These are phyloP conservation scores for Albophoma yamanashiensis DNA, from an alignment of 2,329 filamentous ascomycete species.

Conservation along the genomic window DNA sequence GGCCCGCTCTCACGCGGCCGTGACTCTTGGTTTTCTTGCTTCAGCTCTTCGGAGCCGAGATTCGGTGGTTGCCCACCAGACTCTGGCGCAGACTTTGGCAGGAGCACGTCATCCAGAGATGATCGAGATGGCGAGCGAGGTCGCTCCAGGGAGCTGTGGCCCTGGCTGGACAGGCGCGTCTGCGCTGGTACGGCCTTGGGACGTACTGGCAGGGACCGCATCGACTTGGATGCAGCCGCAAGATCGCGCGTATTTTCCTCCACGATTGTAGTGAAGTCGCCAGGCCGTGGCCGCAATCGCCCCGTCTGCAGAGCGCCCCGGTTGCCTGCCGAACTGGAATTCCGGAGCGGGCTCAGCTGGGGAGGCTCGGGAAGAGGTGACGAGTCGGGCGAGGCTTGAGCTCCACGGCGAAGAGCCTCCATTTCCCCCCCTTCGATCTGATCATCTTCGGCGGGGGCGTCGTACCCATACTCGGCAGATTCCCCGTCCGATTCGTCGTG, in stretches of 20 bases:
- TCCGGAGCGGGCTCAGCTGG: constrained; percentile 40
- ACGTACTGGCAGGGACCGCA: constrained; percentile 15
- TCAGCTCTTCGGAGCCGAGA: background rate
- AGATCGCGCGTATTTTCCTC: constrained; percentile 38
- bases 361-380: constrained; percentile 35
- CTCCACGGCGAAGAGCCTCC: constrained; percentile 12
- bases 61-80: background rate
- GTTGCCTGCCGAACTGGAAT: constrained; percentile 41
- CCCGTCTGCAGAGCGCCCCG: constrained; percentile 17
- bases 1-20: constrained; percentile 1
- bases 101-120: constrained; percentile 22
- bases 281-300: constrained; percentile 19
- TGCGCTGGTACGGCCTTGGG: constrained; percentile 1
- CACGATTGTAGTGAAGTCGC: constrained; percentile 32
- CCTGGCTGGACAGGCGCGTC: constrained; percentile 1
- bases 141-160: constrained; percentile 3
- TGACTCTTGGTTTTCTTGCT: background rate
- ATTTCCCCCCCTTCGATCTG: constrained; percentile 32
- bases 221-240: constrained; percentile 15
- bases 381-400: constrained; percentile 22
- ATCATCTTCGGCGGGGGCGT: constrained; percentile 31
- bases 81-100: constrained; percentile 13
- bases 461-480: constrained; percentile 32
- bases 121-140: constrained; percentile 16
- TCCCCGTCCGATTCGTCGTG: background rate